phyloP scores from a whole-genome alignment of 495 filamentous ascomycete species.

The Hypoxylon perforatum region DNA sequence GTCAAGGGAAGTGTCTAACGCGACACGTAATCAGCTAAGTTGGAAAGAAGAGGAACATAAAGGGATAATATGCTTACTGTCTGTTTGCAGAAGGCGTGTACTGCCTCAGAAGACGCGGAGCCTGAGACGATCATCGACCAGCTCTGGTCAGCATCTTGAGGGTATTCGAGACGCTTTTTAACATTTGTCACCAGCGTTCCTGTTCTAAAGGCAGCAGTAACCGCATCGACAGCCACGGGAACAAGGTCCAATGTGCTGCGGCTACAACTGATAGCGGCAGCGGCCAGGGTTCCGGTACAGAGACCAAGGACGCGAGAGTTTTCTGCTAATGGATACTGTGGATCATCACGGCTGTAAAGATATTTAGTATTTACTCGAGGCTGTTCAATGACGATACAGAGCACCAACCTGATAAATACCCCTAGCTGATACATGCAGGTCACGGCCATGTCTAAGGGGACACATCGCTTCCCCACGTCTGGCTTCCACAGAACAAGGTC shows the following conservation, averaged over 20 bases:
- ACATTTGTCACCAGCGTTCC: constrained; percentile 55
- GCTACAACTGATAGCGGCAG: constrained; percentile 69
- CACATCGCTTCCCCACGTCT: constrained; percentile 30
- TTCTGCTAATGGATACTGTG: not conserved
- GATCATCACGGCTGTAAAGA: not conserved
- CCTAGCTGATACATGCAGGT: constrained; percentile 50
- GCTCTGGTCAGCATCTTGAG: constrained; percentile 16
- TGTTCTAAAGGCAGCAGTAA: constrained; percentile 70
- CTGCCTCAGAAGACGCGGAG: constrained; percentile 22
- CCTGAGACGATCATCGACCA: constrained; percentile 42
- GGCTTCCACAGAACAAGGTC: constrained; percentile 44
- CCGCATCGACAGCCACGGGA: constrained; percentile 68
- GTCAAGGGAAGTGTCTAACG: constrained; percentile 24
- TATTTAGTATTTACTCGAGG: not conserved
- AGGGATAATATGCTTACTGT: not conserved
- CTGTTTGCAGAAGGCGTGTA: constrained; percentile 27
- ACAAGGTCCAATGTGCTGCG: constrained; percentile 69
- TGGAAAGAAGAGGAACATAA: too few relatives aligned
- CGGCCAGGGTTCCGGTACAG: constrained; percentile 72
- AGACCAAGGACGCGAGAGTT: constrained; percentile 51
- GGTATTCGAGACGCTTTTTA: constrained; percentile 2
- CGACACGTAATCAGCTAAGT: too few relatives aligned
- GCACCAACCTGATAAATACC: constrained; percentile 44
- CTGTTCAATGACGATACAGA: not conserved
- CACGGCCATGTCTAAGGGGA: constrained; percentile 48